These are phyloP conservation scores for Tolypocladium ovalisporum DNA, from an alignment of 2,329 filamentous ascomycete species.

Conservation along the genomic window DNA sequence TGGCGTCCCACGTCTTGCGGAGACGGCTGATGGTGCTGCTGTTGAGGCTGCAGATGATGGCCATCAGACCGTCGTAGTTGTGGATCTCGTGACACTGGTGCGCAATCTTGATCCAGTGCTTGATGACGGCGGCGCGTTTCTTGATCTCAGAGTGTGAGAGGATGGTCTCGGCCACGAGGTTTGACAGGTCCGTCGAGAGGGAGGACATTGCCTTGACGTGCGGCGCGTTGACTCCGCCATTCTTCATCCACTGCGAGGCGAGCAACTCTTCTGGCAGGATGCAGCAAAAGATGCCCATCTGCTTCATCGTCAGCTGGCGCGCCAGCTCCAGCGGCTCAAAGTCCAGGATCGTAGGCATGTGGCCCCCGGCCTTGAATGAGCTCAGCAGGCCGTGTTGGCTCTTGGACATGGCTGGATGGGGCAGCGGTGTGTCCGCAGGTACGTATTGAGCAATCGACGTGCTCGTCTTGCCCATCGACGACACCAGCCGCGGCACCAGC, in stretches of 20 bases:
- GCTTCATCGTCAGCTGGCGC: constrained; percentile 83
- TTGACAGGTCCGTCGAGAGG: constrained; percentile 83
- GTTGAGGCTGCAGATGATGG: constrained; percentile 89
- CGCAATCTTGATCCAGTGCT: constrained; percentile 97
- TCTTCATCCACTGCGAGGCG: constrained; percentile 89
- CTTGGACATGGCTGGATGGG: constrained; percentile 59
- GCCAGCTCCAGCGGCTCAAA: constrained; percentile 88
- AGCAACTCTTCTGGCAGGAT: constrained; percentile 89
- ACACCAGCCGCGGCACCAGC: constrained; percentile 71
- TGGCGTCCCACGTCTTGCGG: constrained; percentile 81
- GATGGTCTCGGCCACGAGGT: constrained; percentile 88
- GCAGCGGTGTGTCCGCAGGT: constrained; percentile 60
- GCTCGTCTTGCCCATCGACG: constrained; percentile 80
- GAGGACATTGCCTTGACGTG: constrained; percentile 93
- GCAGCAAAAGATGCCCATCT: constrained; percentile 81
- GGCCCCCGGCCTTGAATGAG: constrained; percentile 64
- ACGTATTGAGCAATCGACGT: constrained; percentile 62
- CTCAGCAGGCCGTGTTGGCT: constrained; percentile 64
- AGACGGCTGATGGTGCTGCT: constrained; percentile 83
- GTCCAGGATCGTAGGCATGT: constrained; percentile 66
- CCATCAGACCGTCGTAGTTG: constrained; percentile 96
- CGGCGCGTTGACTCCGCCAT: constrained; percentile 63
- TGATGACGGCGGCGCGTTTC: constrained; percentile 81
- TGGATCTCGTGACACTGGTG: constrained; percentile 77
- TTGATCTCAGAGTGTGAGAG: constrained; percentile 82